phyloP scores from a whole-genome alignment of 108 stramenopile species.

The Cyclotella distinguenda region DNA sequence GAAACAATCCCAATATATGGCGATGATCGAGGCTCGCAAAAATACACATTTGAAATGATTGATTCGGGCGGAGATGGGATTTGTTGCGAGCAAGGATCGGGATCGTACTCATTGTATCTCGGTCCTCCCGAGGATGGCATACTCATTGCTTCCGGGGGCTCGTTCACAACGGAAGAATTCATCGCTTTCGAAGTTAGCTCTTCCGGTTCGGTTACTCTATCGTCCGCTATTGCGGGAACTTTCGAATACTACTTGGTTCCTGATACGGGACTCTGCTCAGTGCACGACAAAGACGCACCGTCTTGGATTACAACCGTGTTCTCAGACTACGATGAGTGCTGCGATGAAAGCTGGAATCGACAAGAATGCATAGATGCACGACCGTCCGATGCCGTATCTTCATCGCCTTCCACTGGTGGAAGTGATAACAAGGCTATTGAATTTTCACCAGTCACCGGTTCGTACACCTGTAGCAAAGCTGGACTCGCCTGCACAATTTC shows the following conservation, averaged over 20 bases:
- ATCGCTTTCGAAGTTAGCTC: slow-evolving; percentile 12
- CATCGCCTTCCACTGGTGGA: not conserved
- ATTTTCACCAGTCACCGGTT: slow-evolving; percentile 31
- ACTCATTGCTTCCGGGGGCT: slow-evolving; percentile 11
- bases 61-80: slow-evolving; percentile 14
- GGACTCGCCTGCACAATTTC: slow-evolving; percentile 24
- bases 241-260: slow-evolving; percentile 4
- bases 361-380: slow-evolving; percentile 7
- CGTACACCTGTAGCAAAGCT: slow-evolving; percentile 8
- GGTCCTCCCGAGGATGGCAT: not conserved
- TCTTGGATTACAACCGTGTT: slow-evolving; percentile 2
- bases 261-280: slow-evolving; percentile 9
- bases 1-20: slow-evolving; percentile 34
- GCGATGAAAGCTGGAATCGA: slow-evolving; percentile 17
- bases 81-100: slow-evolving; percentile 16
- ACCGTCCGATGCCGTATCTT: not conserved
- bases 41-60: slow-evolving; percentile 17
- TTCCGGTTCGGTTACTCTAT: not conserved
- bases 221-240: not conserved
- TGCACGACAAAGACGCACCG: slow-evolving; percentile 3
- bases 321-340: slow-evolving; percentile 13
- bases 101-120: slow-evolving; percentile 22
- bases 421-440: not conserved
- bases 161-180: slow-evolving; percentile 1
- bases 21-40: slow-evolving; percentile 3